Base-by-base conservation (phyloP, 306 rosid genomes). In the Amphicarpaea edgeworthii region DNA sequence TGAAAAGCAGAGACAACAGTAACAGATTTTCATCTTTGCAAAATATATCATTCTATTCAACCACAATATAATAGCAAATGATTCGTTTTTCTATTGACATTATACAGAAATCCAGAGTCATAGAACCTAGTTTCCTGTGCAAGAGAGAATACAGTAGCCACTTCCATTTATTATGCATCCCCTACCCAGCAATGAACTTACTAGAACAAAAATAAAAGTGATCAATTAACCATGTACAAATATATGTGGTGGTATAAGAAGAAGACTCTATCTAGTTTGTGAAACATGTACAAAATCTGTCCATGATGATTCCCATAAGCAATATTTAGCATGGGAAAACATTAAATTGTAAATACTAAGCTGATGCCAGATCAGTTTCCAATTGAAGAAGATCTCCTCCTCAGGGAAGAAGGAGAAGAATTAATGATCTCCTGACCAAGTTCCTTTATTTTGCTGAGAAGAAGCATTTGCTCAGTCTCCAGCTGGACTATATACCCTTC, bases 401-500 rank as follows among this genome's bases (percentile, higher is more conserved):
- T 85, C 0, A 72, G 3, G 40, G 90, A 68, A 78, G 90, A 68
- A 78, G 93, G 90, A 72, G 98, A 86, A 43, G 90, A 78, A 72
- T 83, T 61, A 5, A 88, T 64, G 26, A 92, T 87, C 85, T 96
- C 98, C 54, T 80, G 86, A 57, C 94, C 99, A 45, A 96, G 88
- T 79, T 89, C 97, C 85, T 81, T 89, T 68, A 92, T 77, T 86
- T 92, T 96, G 87, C 86, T 86, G 15, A 96, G 85, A 34, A 96
- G 98, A 61, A 96, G 96, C 84, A 59, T 79, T 73, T 92, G 99
- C 77, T 92, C 99, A 3, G 89, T 96, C 80, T 96, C 98, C 5
- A 96, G 76, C 69, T 90, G 96, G 34, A 17, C 68, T 86, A 92
- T 87, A 75, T 89, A 92, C 8, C 83, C 93, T 84, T 87, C 93